Conservation (phyloP, 257 asterid species). For the Apocynum venetum region DNA sequence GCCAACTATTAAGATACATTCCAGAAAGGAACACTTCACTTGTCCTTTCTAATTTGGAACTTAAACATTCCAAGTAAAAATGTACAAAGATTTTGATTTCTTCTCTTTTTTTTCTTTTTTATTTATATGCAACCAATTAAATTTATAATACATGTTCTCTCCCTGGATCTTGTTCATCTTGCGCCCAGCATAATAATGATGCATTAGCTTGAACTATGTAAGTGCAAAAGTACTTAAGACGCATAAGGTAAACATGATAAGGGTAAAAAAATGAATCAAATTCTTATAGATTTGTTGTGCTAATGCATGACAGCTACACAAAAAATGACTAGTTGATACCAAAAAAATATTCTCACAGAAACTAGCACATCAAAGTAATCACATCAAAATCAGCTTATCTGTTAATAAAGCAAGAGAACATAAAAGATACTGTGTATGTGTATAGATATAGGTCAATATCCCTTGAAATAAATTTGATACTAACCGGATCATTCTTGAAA, state of each 20-base stretch:
- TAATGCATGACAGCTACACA: background rate
- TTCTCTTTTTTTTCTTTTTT: background rate
- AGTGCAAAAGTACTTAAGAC: background rate
- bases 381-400: background rate
- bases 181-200: background rate
- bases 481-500: conserved; percentile 94
- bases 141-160: background rate
- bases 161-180: background rate
- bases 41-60: background rate
- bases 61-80: background rate
- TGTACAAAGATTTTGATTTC: background rate
- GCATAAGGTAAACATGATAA: background rate
- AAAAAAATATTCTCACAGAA: background rate
- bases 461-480: conserved; percentile 24
- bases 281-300: background rate
- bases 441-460: background rate
- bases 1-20: background rate
- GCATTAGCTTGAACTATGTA: background rate
- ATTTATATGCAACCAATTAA: background rate
- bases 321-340: background rate
- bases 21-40: background rate
- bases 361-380: background rate
- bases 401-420: background rate
- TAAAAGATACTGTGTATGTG: background rate
- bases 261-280: background rate